A percentile compares a stretch with the other conserved stretches of the same genome.
phyloP scores from a whole-genome alignment of 345 rosid species.

The Aurinia saxatilis region DNA sequence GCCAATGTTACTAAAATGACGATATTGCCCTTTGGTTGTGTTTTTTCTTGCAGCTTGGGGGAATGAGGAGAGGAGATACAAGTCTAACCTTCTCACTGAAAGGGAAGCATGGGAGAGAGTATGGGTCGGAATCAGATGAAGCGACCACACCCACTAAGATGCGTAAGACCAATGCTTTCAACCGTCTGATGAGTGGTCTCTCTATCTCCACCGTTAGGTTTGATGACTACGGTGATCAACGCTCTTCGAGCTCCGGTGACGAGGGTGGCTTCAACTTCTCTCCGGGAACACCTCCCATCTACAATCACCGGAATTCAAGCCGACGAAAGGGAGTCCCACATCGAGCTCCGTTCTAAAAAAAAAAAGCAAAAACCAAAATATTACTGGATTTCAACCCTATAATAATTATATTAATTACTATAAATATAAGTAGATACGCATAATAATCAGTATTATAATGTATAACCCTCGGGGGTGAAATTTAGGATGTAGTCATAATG shows the following conservation, averaged over 20 bases:
- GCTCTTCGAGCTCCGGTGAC: constrained; percentile 54
- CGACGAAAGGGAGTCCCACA: constrained; percentile 85
- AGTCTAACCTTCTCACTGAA: constrained; percentile 54
- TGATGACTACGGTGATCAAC: constrained; percentile 27
- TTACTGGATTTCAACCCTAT: constrained; percentile 14
- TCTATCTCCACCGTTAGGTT: constrained; percentile 35
- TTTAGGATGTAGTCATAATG: constrained; percentile 29
- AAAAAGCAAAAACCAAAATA: neutral
- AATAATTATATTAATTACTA: neutral
- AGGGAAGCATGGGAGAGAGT: constrained; percentile 45
- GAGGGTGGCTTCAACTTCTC: constrained; percentile 46
- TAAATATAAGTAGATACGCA: neutral
- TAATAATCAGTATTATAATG: constrained; percentile 2
- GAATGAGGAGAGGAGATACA: constrained; percentile 61
- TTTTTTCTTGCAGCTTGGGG: constrained; percentile 78
- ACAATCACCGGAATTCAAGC: constrained; percentile 59
- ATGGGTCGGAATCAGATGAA: constrained; percentile 65
- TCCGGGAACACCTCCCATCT: constrained; percentile 55
- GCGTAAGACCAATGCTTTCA: constrained; percentile 46
- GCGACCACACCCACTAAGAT: constrained; percentile 73
- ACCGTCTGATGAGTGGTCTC: constrained; percentile 58
- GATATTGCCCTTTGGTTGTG: neutral
- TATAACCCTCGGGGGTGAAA: constrained; percentile 3
- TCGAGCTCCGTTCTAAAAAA: constrained; percentile 57
- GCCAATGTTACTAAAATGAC: constrained; percentile 5